A percentile compares a stretch with the other conserved stretches of the same genome.
phyloP scores from a whole-genome alignment of 768 basidiomycete genomes.

The Kwoniella europaea region DNA sequence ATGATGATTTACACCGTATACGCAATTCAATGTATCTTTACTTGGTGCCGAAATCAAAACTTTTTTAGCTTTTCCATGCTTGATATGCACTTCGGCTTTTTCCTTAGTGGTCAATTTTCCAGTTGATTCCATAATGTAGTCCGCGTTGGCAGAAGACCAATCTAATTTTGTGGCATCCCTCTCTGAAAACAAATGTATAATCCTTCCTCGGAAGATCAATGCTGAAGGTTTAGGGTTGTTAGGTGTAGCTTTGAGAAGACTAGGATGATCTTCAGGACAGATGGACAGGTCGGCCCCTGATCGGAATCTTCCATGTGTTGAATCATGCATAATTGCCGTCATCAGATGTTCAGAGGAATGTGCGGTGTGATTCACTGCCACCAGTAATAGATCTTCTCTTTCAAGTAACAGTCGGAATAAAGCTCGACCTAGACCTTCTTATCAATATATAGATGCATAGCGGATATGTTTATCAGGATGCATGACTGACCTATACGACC shows the following conservation, averaged over 20 bases:
- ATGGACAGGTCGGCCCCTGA: slow-evolving; percentile 43
- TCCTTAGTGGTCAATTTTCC: slow-evolving; percentile 56
- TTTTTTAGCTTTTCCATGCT: slow-evolving; percentile 50
- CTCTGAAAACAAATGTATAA: slow-evolving; percentile 51
- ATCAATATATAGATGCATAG: slow-evolving; percentile 2
- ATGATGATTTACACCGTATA: slow-evolving; percentile 56
- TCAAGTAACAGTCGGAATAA: slow-evolving; percentile 33
- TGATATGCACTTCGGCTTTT: slow-evolving; percentile 50
- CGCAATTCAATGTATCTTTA: slow-evolving; percentile 50
- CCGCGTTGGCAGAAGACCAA: slow-evolving; percentile 52
- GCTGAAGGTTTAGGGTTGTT: slow-evolving; percentile 43
- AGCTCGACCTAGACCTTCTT: slow-evolving; percentile 29
- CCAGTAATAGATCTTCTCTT: slow-evolving; percentile 39
- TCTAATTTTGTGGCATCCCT: slow-evolving; percentile 54
- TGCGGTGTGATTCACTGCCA: slow-evolving; percentile 59
- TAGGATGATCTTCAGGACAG: slow-evolving; percentile 36
- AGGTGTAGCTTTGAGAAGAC: slow-evolving; percentile 26
- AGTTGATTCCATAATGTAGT: slow-evolving; percentile 57
- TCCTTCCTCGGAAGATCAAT: slow-evolving; percentile 39
- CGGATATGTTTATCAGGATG: not conserved
- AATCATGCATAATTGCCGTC: slow-evolving; percentile 56
- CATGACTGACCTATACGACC: slow-evolving; percentile 54
- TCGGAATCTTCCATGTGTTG: slow-evolving; percentile 54
- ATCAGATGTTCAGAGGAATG: slow-evolving; percentile 54
- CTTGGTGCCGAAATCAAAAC: slow-evolving; percentile 58